phyloP scores from a whole-genome alignment of 2,329 filamentous ascomycete genomes.

The Apiospora rasikravindrae region DNA sequence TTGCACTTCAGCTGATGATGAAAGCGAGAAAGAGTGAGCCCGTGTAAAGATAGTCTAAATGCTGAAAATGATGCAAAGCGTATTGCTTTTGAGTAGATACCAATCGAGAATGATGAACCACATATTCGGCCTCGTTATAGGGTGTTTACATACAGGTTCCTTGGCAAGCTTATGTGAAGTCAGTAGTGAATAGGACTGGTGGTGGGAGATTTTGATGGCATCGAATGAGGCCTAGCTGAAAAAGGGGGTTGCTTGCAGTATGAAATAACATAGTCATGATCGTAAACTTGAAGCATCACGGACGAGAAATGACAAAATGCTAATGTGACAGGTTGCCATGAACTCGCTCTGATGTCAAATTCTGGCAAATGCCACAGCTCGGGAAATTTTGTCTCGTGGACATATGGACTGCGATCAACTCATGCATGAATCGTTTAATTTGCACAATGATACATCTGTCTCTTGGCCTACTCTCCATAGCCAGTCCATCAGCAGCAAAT shows the following conservation, averaged over 20 bases:
- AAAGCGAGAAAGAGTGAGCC: not conserved
- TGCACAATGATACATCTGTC: not conserved
- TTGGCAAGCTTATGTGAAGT: not conserved
- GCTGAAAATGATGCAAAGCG: not conserved
- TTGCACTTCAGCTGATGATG: not conserved
- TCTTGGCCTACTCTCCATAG: not conserved
- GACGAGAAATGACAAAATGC: not conserved
- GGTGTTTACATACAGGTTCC: not conserved
- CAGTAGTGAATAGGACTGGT: not conserved
- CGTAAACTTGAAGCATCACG: not conserved
- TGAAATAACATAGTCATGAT: not conserved
- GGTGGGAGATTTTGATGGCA: not conserved
- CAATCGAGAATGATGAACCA: not conserved
- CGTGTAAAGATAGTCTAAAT: not conserved
- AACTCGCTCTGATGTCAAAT: not conserved
- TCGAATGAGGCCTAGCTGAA: not conserved
- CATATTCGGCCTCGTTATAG: not conserved
- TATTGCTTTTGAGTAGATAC: constrained; percentile 6
- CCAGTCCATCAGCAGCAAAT: not conserved
- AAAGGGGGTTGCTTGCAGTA: not conserved
- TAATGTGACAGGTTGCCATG: not conserved
- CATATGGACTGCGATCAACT: not conserved
- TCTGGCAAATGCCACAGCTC: not conserved
- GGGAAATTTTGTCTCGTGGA: not conserved
- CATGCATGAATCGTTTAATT: not conserved